Base-by-base conservation (phyloP, 2,329 filamentous ascomycete species). In the Fusarium concolor region DNA sequence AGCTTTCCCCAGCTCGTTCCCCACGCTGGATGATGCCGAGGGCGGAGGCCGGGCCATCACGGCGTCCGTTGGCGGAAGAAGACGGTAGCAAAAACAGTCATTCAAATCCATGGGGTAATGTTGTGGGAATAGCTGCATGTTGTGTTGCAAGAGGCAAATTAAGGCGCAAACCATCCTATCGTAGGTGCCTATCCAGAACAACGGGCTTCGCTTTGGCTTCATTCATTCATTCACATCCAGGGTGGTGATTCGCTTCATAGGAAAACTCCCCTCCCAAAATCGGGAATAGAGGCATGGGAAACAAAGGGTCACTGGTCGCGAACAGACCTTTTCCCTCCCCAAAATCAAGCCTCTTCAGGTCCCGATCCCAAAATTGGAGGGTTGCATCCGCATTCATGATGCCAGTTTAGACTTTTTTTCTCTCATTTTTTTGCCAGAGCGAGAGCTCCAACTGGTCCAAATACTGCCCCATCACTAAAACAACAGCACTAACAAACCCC, bases 141-240 rank as follows among this genome's bases (percentile, higher is more conserved):
- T 47, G 47, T 45, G 52, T 50, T 59, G 41, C 37, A 38, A 63
- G 58, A 70, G 62, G 62, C 62, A 26, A 67, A 70, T 67, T 43
- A 58, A 60, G 57, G 66, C 53, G 43, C 47, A 24, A 18, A 29
- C 45, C n/a, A 52, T 55, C 49, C 29, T 22, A 31, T 28, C 35
- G 15, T 15, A 38, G 45, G 39, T 15, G 55, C 51, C 44, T 50
- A 52, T 28, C 35, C 56, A 62, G 45, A 60, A 42, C 58, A 45
- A 63, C 24, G 60, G 60, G 58, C 61, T 39, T 41, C 38, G 44
- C 20, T 44, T 52, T 63, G 39, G 4, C 28, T 62, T 68, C 24
- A 70, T 70, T 60, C 43, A 63, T 70, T 56, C 39, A 63, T 70
- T 56, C 67, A 70, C 67, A 28, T 70, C 67, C 62, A 42, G 67